A percentile compares a stretch with the other conserved stretches of the same genome.
Conservation (phyloP, 148 eudicot genomes). For the Limonium bicolor region DNA sequence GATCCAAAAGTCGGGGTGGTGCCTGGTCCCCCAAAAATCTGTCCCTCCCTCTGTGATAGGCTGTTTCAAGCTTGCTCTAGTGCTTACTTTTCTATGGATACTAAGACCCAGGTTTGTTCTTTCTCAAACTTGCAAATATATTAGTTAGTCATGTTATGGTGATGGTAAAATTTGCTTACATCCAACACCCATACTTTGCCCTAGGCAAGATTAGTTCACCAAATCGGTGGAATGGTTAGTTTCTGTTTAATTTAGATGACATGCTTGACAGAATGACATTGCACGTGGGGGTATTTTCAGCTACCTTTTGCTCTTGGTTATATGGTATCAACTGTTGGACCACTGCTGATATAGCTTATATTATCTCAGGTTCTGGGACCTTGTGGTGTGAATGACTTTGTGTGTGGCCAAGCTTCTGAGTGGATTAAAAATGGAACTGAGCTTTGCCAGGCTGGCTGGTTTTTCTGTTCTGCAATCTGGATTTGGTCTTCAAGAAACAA, state of each 20-base stretch:
- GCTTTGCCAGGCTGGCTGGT: conserved; percentile 84
- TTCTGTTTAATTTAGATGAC: too few relatives aligned
- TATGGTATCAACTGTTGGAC: too few relatives aligned
- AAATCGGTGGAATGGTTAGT: too few relatives aligned
- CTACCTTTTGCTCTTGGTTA: too few relatives aligned
- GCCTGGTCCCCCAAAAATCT: conserved; percentile 71
- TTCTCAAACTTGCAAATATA: too few relatives aligned
- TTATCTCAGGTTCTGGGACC: conserved; percentile 68
- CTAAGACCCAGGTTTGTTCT: conserved; percentile 63
- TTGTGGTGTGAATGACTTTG: conserved; percentile 80
- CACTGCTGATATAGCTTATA: too few relatives aligned
- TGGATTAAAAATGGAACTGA: conserved; percentile 94
- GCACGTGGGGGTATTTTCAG: too few relatives aligned
- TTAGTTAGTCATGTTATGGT: too few relatives aligned
- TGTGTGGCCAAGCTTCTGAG: conserved; percentile 91
- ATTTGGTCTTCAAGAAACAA: conserved; percentile 24
- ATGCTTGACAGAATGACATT: too few relatives aligned
- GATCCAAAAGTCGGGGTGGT: conserved; percentile 77
- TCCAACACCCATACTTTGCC: too few relatives aligned
- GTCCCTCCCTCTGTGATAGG: conserved; percentile 74
- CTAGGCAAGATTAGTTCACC: too few relatives aligned
- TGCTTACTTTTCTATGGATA: conserved; percentile 79
- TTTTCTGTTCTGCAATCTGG: conserved; percentile 44
- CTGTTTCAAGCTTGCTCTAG: conserved; percentile 60
- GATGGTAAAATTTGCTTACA: too few relatives aligned